Evolutionary conservation across 2,329 filamentous ascomycete genomes (phyloP).

Genomic region (Corinectria fuckeliana): DNA sequence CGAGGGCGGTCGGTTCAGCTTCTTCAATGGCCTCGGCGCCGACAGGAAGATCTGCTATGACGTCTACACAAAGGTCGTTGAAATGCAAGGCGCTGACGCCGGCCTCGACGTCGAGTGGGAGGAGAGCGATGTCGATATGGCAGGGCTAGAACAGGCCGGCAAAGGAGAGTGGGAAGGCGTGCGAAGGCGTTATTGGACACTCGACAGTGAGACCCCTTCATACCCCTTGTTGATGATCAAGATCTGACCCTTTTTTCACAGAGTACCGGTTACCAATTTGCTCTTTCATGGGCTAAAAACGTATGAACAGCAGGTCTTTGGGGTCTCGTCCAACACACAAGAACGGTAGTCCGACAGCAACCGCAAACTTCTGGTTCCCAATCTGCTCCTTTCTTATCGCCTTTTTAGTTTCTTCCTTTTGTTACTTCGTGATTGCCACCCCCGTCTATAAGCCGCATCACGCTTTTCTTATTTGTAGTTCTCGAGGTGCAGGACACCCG

Average conservation of each 20-base stretch:
- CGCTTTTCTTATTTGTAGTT: constrained; percentile 55
- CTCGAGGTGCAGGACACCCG: constrained; percentile 69
- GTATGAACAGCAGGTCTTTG: constrained; percentile 4
- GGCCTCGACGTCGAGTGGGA: constrained; percentile 91
- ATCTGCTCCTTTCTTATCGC: constrained; percentile 25
- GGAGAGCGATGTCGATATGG: constrained; percentile 74
- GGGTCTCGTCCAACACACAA: constrained; percentile 10
- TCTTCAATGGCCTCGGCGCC: constrained; percentile 90
- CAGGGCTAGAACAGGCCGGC: constrained; percentile 67
- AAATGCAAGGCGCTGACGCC: constrained; percentile 88
- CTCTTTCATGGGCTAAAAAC: constrained; percentile 69
- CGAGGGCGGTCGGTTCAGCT: constrained; percentile 76
- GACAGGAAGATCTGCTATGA: constrained; percentile 94
- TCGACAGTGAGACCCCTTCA: constrained; percentile 64
- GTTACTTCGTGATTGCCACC: constrained; percentile 22
- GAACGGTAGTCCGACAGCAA: constrained; percentile 14
- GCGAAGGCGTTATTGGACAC: constrained; percentile 85
- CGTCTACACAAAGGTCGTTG: constrained; percentile 90
- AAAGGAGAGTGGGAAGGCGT: constrained; percentile 88
- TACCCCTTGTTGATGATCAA: neutral
- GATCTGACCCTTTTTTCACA: constrained; percentile 44
- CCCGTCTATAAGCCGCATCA: constrained; percentile 15
- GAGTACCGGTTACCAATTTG: constrained; percentile 77
- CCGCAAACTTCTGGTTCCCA: neutral
- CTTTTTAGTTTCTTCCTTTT: constrained; percentile 32